Percentiles rank a stretch among this genome's conserved stretches.
Evolutionary conservation across 192 early-diverging fungal species (phyloP).

Genomic region (Backusella tuberculispora): DNA sequence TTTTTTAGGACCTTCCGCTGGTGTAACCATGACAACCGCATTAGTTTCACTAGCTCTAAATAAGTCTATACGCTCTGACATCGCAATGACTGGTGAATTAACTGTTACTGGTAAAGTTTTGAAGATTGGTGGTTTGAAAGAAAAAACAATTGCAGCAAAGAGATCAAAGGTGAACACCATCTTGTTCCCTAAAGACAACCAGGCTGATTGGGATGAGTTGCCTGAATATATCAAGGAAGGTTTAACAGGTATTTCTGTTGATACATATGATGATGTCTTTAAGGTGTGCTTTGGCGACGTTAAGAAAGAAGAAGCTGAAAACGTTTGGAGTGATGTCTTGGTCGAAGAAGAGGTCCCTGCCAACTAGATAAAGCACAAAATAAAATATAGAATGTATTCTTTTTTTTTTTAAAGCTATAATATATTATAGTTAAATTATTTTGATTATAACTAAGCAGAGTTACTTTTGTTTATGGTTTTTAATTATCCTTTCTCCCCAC

Average conservation of each 20-base stretch:
- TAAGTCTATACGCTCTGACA: conserved; percentile 71
- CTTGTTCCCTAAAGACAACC: conserved; percentile 89
- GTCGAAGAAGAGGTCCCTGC: conserved; percentile 31
- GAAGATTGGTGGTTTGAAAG: conserved; percentile 96
- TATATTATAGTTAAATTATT: not conserved
- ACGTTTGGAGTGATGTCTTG: conserved; percentile 36
- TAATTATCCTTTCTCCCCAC: not conserved
- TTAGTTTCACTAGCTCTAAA: conserved; percentile 90
- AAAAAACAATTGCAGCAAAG: conserved; percentile 98
- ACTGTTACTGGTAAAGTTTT: conserved; percentile 97
- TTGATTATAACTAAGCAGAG: not conserved
- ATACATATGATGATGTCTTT: conserved; percentile 80
- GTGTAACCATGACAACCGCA: conserved; percentile 94
- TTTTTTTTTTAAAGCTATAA: too few relatives aligned
- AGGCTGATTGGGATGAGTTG: conserved; percentile 95
- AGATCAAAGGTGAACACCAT: conserved; percentile 87
- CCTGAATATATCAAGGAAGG: conserved; percentile 92
- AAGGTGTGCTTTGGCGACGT: conserved; percentile 53
- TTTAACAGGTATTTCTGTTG: conserved; percentile 79
- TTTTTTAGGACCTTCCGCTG: conserved; percentile 86
- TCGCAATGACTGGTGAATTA: conserved; percentile 99
- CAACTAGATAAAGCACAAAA: not conserved
- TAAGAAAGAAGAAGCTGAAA: conserved; percentile 35
- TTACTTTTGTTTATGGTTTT: not conserved
- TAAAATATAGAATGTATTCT: conserved; percentile 22